Percentiles rank a stretch among this genome's conserved stretches.
Evolutionary conservation across 2,329 filamentous ascomycete genomes (phyloP).

Genomic region (Septoria linicola): DNA sequence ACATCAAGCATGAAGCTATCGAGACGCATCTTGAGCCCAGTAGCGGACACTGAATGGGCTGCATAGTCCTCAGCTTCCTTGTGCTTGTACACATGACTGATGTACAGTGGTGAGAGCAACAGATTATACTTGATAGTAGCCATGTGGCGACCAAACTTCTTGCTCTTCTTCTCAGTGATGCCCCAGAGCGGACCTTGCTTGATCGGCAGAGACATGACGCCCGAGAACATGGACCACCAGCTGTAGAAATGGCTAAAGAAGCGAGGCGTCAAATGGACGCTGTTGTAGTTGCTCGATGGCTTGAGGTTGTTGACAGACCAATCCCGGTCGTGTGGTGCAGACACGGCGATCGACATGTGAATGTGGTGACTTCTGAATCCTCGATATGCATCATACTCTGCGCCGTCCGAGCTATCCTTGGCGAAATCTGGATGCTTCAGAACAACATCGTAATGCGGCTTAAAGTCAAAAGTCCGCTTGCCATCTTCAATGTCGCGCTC

Average conservation of each 20-base stretch:
- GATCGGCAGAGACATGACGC: conserved; percentile 89
- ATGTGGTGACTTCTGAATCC: conserved; percentile 98
- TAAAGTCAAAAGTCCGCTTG: conserved; percentile 80
- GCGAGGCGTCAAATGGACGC: conserved; percentile 86
- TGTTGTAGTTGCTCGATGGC: conserved; percentile 89
- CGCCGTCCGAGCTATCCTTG: conserved; percentile 51
- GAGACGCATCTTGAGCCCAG: conserved; percentile 91
- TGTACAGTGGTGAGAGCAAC: conserved; percentile 84
- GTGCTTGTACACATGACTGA: conserved; percentile 98
- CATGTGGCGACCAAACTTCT: conserved; percentile 94
- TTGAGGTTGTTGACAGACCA: conserved; percentile 76
- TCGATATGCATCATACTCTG: conserved; percentile 83
- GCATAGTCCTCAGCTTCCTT: conserved; percentile 87
- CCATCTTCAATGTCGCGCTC: conserved; percentile 75
- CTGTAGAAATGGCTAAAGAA: conserved; percentile 98
- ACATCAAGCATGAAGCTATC: conserved; percentile 98
- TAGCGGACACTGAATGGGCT: conserved; percentile 78
- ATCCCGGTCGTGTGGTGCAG: conserved; percentile 81
- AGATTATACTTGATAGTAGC: conserved; percentile 99
- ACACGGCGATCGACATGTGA: conserved; percentile 87
- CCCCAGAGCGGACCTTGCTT: conserved; percentile 91
- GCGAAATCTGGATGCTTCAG: conserved; percentile 77
- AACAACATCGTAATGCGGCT: conserved; percentile 86
- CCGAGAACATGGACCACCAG: conserved; percentile 97
- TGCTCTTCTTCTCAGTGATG: conserved; percentile 90